Conservation (phyloP, 2,329 filamentous ascomycete species). For the Lachnellula occidentalis region DNA sequence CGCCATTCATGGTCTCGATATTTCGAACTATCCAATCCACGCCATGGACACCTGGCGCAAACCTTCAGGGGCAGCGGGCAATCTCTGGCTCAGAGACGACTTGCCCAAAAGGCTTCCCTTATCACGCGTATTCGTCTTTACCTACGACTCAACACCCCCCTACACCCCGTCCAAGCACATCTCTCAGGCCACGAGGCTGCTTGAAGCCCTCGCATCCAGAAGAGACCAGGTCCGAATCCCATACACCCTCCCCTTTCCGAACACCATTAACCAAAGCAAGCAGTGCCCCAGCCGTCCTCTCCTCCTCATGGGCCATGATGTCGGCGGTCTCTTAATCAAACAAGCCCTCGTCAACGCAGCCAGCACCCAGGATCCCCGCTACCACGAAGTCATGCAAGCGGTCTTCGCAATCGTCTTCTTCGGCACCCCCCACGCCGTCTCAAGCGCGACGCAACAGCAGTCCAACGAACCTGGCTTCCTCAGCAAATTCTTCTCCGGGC, state of each 20-base stretch:
- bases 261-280: not conserved
- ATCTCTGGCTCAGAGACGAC: not conserved
- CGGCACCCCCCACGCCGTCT: not conserved
- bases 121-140: not conserved
- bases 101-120: not conserved
- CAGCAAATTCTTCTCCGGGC: not conserved
- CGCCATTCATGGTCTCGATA: not conserved
- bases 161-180: not conserved
- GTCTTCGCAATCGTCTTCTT: not conserved
- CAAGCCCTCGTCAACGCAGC: constrained; percentile 9
- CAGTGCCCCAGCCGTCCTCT: constrained; percentile 5
- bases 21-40: not conserved
- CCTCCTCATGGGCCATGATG: constrained; percentile 19
- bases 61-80: not conserved
- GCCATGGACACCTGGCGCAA: not conserved
- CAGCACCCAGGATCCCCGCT: not conserved
- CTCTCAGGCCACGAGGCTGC: not conserved
- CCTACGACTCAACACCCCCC: not conserved
- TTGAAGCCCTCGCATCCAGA: not conserved
- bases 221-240: not conserved
- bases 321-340: constrained; percentile 23
- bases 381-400: not conserved
- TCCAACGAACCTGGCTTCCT: not conserved
- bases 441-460: not conserved
- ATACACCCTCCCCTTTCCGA: not conserved